Base-by-base conservation (phyloP, 2,329 filamentous ascomycete genomes). In the Colletotrichum sp. region DNA sequence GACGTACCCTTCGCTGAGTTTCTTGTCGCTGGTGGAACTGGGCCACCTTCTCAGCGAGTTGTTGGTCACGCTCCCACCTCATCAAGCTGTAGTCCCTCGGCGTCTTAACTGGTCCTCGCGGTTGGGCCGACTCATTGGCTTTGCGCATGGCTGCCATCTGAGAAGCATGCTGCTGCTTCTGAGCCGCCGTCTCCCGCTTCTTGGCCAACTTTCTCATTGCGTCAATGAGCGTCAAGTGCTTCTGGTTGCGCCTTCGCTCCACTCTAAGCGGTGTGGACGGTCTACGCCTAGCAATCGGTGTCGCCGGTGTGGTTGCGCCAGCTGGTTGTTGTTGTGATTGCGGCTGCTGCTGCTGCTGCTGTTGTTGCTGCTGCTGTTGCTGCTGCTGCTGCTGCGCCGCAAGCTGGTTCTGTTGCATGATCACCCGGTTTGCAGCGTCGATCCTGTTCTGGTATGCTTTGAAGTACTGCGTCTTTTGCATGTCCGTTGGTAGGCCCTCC, bases 391-490 rank as follows among this genome's bases (percentile, higher is more conserved):
- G 83, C 55, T 84, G 83, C 71, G 82, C 79, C 32, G 88, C 88
- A 30, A 87, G 85, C 73, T 91, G 88, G 71, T 91, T 90, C 64
- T 90, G 88, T 72, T 90, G 87, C 61, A 85, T 84, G 75, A 92
- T 90, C 32, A 86, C 84, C 59, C 88, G 86, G 80, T 93, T 91
- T 1, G 91, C 92, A 10, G 87, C 84, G 71, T 93, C 91, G 32
- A 93, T 92, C 32, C 92, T 86, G 12, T 85, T 86, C 78, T 91
- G 92, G 81, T 93, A 93, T 2, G 90, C 86, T 81, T 96, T 95
- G 89, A 99, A 99, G 83, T 99, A 99, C 60, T 96, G 94, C 1
- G 95, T 98, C 86, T 98, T 98, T 21, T 94, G 93, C 94, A 99
- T 98, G 78, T 99, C 97, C 13, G 94, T 92, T 6, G 97, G 96